phyloP scores from a whole-genome alignment of 2,329 filamentous ascomycete species.

The Curvularia spicifera region DNA sequence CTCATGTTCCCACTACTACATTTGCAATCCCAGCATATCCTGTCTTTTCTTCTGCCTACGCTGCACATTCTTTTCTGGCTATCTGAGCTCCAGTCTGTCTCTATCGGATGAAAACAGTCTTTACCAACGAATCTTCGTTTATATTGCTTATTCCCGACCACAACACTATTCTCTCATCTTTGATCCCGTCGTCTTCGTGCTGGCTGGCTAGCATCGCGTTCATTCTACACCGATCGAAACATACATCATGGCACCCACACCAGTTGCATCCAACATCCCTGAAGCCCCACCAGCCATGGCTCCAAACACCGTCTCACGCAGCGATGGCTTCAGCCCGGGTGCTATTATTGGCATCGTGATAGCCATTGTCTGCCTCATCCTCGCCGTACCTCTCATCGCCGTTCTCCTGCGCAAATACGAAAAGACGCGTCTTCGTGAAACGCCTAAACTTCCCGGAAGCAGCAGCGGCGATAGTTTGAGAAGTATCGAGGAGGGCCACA shows the following conservation, averaged over 20 bases:
- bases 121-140: neutral
- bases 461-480: conserved; percentile 20
- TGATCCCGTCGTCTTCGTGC: neutral
- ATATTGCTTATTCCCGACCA: neutral
- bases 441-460: conserved; percentile 16
- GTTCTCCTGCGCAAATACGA: conserved; percentile 29
- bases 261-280: conserved; percentile 8
- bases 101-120: neutral
- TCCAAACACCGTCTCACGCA: neutral
- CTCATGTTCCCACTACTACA: conserved; percentile 10
- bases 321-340: conserved; percentile 27
- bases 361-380: conserved; percentile 25
- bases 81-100: neutral
- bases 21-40: conserved; percentile 12
- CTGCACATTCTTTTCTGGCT: neutral
- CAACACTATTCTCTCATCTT: neutral
- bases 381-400: conserved; percentile 29
- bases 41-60: neutral
- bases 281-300: conserved; percentile 21
- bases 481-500: conserved; percentile 26
- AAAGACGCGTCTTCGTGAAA: conserved; percentile 27
- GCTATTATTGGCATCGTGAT: conserved; percentile 36
- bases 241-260: conserved; percentile 5
- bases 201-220: neutral
- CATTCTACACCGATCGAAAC: neutral